Conservation (phyloP, 345 rosid species). For the Fremontodendron californicum region DNA sequence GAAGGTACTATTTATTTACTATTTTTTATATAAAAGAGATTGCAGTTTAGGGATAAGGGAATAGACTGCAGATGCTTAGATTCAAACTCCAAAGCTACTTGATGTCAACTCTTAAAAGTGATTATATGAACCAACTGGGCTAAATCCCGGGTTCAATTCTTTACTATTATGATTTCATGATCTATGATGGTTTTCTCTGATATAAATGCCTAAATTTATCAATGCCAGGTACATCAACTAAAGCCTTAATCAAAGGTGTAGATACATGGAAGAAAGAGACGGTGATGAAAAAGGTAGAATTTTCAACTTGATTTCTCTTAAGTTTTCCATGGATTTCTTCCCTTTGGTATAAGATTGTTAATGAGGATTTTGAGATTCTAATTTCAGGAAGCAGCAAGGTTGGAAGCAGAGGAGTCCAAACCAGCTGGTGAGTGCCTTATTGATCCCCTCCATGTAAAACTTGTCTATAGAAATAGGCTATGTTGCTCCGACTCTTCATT, state of each 20-base stretch:
- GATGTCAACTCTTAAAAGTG: no score
- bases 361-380: slow-evolving; percentile 13
- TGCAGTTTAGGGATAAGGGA: no score
- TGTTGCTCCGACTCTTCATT: no score
- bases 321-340: slow-evolving; percentile 6
- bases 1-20: background rate
- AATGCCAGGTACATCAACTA: slow-evolving; percentile 57
- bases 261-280: slow-evolving; percentile 75
- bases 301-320: background rate
- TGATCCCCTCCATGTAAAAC: background rate
- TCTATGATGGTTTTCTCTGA: background rate
- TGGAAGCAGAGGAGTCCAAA: slow-evolving; percentile 48
- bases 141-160: no score
- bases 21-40: no score
- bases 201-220: background rate
- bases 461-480: background rate
- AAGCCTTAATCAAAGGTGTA: slow-evolving; percentile 61
- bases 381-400: slow-evolving; percentile 49
- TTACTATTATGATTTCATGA: background rate
- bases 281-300: slow-evolving; percentile 44
- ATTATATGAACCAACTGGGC: no score
- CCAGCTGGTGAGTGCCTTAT: slow-evolving; percentile 31
- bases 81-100: no score
- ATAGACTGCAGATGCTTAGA: no score
- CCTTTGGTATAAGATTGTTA: background rate